Percentiles rank a stretch among this genome's conserved stretches.
Conservation (phyloP, 2,329 filamentous ascomycete genomes). For the Trichoderma cornu-damae region DNA sequence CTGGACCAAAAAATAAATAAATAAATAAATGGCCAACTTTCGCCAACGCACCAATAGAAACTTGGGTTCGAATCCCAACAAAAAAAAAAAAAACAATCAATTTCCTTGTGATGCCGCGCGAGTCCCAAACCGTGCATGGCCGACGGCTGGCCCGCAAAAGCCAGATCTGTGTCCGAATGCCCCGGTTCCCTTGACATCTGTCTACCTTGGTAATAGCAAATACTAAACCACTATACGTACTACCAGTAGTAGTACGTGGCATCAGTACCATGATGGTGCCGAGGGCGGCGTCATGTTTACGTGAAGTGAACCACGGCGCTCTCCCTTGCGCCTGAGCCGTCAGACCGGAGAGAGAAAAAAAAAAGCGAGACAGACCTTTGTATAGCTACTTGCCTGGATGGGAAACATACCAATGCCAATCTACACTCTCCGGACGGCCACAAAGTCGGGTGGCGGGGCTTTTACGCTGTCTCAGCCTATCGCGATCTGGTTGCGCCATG, state of each 20-base stretch:
- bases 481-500: constrained; percentile 1
- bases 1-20: no score
- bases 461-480: not conserved
- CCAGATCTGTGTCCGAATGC: no score
- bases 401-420: not conserved
- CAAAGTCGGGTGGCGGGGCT: not conserved
- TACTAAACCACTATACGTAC: no score
- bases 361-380: not conserved
- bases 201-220: no score
- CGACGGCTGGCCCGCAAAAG: no score
- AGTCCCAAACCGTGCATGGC: no score
- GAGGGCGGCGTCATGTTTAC: not conserved
- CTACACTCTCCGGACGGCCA: not conserved
- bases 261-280: not conserved
- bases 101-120: no score
- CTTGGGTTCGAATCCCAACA: no score
- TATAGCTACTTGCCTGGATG: not conserved
- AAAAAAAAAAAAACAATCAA: no score
- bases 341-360: not conserved
- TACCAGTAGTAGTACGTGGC: no score
- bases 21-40: no score
- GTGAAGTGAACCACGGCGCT: not conserved
- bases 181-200: not conserved
- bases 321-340: not conserved
- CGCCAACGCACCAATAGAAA: no score